These are phyloP conservation scores for Daldinia grandis DNA, from an alignment of 495 filamentous ascomycete genomes.

Conservation along the genomic window DNA sequence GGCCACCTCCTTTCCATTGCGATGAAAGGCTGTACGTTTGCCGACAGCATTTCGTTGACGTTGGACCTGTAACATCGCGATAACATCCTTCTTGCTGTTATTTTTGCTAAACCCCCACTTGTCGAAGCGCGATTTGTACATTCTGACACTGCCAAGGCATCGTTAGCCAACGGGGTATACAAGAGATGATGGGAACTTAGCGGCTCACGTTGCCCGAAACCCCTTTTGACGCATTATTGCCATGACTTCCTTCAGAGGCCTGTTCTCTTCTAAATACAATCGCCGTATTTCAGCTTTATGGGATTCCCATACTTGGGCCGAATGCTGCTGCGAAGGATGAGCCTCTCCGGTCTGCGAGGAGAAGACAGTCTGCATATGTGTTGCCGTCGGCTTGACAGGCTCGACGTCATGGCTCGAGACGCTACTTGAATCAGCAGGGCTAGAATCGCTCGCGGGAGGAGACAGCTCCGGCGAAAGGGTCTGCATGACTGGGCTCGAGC, in stretches of 20 bases:
- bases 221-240: slow-evolving; percentile 48
- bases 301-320: slow-evolving; percentile 47
- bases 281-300: slow-evolving; percentile 47
- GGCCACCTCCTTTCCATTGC: slow-evolving; percentile 49
- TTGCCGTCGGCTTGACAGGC: slow-evolving; percentile 33
- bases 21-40: slow-evolving; percentile 49
- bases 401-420: slow-evolving; percentile 34
- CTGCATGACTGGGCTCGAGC: slow-evolving; percentile 31
- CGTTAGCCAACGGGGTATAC: slow-evolving; percentile 27
- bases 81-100: slow-evolving; percentile 49
- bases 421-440: slow-evolving; percentile 24
- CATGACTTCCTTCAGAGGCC: slow-evolving; percentile 50
- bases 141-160: slow-evolving; percentile 36
- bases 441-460: slow-evolving; percentile 35
- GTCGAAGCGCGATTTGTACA: slow-evolving; percentile 49
- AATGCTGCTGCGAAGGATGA: slow-evolving; percentile 45
- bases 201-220: slow-evolving; percentile 50
- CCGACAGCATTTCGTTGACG: slow-evolving; percentile 49
- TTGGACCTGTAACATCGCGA: slow-evolving; percentile 49
- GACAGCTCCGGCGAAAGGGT: slow-evolving; percentile 34
- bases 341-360: slow-evolving; percentile 46
- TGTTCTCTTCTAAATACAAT: slow-evolving; percentile 47
- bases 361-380: slow-evolving; percentile 45
- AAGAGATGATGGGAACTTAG: neutral
- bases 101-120: slow-evolving; percentile 50